Evolutionary conservation across 768 basidiomycete genomes (phyloP).

Genomic region (Suillus subaureus): DNA sequence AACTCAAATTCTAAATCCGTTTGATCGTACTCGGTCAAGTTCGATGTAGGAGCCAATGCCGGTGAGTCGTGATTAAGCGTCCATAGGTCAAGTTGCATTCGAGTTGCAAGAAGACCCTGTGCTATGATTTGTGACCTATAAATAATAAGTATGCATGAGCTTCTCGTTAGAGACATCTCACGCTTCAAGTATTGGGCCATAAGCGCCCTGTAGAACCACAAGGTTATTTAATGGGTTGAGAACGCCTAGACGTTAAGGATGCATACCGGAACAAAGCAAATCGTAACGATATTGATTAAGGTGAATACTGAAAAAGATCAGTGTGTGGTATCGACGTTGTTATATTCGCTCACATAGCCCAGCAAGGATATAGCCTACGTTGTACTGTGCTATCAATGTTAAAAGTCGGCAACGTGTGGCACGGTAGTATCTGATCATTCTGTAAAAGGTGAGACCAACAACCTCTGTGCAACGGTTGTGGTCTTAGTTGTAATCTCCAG

Average conservation of each 20-base stretch:
- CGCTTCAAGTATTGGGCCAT: background rate
- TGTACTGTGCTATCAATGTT: background rate
- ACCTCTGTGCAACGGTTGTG: background rate
- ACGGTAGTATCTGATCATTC: conserved; percentile 1
- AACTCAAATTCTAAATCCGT: background rate
- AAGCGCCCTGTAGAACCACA: background rate
- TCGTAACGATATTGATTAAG: background rate
- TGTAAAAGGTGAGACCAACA: conserved; percentile 2
- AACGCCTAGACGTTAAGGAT: background rate
- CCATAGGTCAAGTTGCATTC: conserved; percentile 2
- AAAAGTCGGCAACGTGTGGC: conserved; percentile 2
- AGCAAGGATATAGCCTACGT: background rate
- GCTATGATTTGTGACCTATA: background rate
- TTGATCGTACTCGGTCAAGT: background rate
- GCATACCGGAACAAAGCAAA: conserved; percentile 3
- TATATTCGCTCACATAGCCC: background rate
- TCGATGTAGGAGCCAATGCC: background rate
- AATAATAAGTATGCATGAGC: background rate
- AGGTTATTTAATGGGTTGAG: background rate
- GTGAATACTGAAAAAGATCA: background rate
- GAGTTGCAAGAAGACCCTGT: conserved; percentile 1
- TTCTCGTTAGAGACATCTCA: background rate
- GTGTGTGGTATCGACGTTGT: background rate
- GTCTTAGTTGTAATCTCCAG: background rate
- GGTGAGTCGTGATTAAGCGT: background rate